phyloP scores from a whole-genome alignment of 78 protist species.

The Chrysochromulina parva region DNA sequence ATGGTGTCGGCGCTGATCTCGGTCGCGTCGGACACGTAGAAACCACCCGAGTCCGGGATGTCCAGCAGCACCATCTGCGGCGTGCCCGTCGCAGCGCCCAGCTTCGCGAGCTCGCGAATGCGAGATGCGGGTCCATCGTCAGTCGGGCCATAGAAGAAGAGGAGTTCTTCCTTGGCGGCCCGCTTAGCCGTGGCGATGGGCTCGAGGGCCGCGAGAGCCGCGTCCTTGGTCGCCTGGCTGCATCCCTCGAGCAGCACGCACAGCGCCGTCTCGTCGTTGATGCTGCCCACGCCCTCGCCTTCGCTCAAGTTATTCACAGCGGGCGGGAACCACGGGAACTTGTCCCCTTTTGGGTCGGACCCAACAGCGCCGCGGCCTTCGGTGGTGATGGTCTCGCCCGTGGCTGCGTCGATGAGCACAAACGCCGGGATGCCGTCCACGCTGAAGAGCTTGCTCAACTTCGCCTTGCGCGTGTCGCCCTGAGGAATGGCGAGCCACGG shows the following conservation, averaged over 20 bases:
- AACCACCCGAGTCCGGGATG: slow-evolving; percentile 9
- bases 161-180: background rate
- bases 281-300: background rate
- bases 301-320: background rate
- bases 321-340: slow-evolving; percentile 34
- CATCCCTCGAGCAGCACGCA: background rate
- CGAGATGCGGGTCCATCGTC: background rate
- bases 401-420: background rate
- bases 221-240: background rate
- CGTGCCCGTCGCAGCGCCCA: background rate
- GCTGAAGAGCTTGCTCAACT: background rate
- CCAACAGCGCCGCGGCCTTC: slow-evolving; percentile 19
- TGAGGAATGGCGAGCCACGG: background rate
- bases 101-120: background rate
- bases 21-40: background rate
- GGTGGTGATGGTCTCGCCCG: slow-evolving; percentile 26
- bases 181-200: background rate
- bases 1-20: background rate
- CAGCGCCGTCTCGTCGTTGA: background rate
- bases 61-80: background rate
- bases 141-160: background rate
- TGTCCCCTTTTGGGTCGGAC: background rate
- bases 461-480: background rate
- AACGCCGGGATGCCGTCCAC: slow-evolving; percentile 30
- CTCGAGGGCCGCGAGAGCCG: background rate